phyloP scores from a whole-genome alignment of 805 yeast genomes.

The Torulaspora delbrueckii region DNA sequence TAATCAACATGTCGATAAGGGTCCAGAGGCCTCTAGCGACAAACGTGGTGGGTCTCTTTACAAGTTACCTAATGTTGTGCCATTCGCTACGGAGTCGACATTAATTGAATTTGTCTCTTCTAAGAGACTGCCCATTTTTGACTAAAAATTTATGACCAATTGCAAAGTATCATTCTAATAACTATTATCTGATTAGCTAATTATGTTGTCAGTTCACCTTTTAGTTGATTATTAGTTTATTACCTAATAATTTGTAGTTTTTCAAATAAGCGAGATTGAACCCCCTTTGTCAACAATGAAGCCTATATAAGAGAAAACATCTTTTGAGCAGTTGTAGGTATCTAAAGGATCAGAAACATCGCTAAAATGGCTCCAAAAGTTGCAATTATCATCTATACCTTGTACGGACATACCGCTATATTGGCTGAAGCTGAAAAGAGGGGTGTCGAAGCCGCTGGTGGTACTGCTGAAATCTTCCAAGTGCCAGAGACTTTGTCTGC shows the following conservation, averaged over 20 bases:
- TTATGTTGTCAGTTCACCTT: not conserved
- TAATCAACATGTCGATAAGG: slow-evolving; percentile 40
- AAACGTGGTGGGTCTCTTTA: slow-evolving; percentile 60
- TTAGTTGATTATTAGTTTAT: not conserved
- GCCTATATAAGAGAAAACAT: not conserved
- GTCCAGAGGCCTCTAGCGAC: slow-evolving; percentile 34
- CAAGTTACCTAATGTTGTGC: slow-evolving; percentile 31
- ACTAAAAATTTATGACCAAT: not conserved
- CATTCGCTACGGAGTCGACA: not conserved
- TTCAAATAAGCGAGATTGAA: not conserved
- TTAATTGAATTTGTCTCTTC: slow-evolving; percentile 8
- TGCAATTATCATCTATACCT: slow-evolving; percentile 74
- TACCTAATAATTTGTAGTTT: not conserved
- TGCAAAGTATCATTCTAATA: not conserved
- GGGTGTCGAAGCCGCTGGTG: slow-evolving; percentile 70
- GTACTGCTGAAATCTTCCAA: slow-evolving; percentile 66
- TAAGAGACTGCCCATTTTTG: slow-evolving; percentile 8
- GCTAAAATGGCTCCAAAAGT: slow-evolving; percentile 38
- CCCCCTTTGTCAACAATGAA: not conserved
- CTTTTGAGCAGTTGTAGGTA: not conserved
- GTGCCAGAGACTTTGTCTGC: slow-evolving; percentile 71
- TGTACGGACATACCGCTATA: slow-evolving; percentile 70
- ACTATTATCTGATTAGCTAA: not conserved
- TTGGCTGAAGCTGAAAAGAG: slow-evolving; percentile 64
- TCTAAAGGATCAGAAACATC: not conserved